Percentiles rank a stretch among this genome's conserved stretches.
These are phyloP conservation scores for Jatropha multifida DNA, from an alignment of 441 rosid species.

Conservation along the genomic window DNA sequence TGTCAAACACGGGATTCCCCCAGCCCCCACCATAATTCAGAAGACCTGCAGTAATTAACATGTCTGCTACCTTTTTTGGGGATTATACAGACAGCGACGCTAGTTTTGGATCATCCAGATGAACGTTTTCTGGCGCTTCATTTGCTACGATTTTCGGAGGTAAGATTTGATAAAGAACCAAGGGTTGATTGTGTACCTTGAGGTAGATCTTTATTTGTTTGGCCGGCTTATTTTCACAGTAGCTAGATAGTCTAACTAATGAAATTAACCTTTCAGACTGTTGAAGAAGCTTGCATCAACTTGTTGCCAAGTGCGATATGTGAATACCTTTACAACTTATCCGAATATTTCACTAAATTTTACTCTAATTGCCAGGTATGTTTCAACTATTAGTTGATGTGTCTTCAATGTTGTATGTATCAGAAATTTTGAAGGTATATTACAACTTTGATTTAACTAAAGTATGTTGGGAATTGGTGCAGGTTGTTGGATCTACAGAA, in stretches of 20 bases:
- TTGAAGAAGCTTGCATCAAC: constrained; percentile 73
- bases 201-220: neutral
- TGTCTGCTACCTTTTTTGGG: constrained; percentile 2
- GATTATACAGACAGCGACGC: constrained; percentile 41
- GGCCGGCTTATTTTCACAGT: neutral
- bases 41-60: neutral
- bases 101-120: constrained; percentile 55
- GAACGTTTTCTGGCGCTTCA: constrained; percentile 77
- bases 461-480: constrained; percentile 23
- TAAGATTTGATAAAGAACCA: constrained; percentile 14
- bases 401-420: too few species aligned
- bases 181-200: too few species aligned
- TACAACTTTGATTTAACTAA: neutral
- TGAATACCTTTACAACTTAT: constrained; percentile 68
- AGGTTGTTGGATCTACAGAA: constrained; percentile 72
- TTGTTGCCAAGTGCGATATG: constrained; percentile 66
- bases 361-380: constrained; percentile 74
- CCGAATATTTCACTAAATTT: constrained; percentile 65
- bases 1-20: neutral
- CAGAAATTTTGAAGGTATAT: neutral
- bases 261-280: constrained; percentile 43
- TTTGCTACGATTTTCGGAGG: constrained; percentile 79
- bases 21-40: neutral
- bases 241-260: neutral
- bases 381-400: too few species aligned